Evolutionary conservation across 208 protist genomes (phyloP).

Genomic region (Crithidia fasciculata): DNA sequence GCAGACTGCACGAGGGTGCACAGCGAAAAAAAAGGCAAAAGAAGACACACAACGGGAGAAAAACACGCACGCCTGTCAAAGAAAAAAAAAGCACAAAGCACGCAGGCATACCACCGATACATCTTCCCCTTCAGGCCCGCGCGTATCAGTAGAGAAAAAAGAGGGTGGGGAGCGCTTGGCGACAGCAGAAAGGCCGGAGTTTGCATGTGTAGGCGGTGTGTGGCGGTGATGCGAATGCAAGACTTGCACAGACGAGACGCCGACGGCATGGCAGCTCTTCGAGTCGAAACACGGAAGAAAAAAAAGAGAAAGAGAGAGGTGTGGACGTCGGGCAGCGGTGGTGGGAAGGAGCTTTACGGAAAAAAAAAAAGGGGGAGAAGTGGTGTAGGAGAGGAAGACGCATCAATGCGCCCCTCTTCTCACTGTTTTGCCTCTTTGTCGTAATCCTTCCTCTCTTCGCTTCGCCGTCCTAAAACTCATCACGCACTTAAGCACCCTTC

Average conservation of each 20-base stretch:
- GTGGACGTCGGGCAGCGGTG: not conserved
- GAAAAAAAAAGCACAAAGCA: not conserved
- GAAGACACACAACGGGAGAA: too few relatives aligned
- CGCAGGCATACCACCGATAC: too few relatives aligned
- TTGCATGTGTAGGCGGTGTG: too few relatives aligned
- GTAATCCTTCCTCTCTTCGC: not conserved
- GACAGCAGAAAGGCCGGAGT: too few relatives aligned
- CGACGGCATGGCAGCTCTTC: not conserved
- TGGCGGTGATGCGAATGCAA: too few relatives aligned
- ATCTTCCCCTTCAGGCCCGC: too few relatives aligned
- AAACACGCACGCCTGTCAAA: too few relatives aligned
- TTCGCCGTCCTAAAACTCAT: too few relatives aligned
- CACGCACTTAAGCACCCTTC: too few relatives aligned
- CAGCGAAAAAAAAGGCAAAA: not conserved
- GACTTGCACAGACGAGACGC: not conserved
- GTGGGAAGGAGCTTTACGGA: not conserved
- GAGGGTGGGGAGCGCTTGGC: too few relatives aligned
- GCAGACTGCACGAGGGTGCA: not conserved
- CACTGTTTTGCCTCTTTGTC: not conserved
- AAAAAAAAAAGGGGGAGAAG: slow-evolving; percentile 4
- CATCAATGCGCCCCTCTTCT: not conserved
- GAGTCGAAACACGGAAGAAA: not conserved
- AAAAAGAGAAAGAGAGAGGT: slow-evolving; percentile 3
- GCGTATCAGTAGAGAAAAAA: too few relatives aligned
- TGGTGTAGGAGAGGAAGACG: not conserved